A percentile compares a stretch with the other conserved stretches of the same genome.
phyloP scores from a whole-genome alignment of 257 asterid genomes.

The Solanum virginianum region DNA sequence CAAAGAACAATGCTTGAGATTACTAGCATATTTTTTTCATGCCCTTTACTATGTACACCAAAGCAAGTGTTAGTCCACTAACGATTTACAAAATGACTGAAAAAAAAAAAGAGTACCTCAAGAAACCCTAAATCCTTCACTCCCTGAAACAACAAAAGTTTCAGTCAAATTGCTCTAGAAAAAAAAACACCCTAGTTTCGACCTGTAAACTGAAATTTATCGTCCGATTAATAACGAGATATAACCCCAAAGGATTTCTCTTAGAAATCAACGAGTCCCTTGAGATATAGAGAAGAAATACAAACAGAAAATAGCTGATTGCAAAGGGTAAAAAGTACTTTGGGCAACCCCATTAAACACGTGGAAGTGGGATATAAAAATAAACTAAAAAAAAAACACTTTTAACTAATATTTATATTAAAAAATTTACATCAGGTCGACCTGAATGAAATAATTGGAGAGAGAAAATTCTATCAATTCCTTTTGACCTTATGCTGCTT shows the following conservation, averaged over 20 bases:
- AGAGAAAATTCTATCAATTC: no score
- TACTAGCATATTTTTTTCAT: background rate
- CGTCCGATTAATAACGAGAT: background rate
- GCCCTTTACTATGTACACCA: background rate
- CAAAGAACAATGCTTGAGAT: background rate
- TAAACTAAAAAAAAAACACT: background rate
- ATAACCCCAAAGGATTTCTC: background rate
- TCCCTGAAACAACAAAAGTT: background rate
- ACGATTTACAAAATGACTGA: background rate
- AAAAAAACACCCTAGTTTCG: background rate
- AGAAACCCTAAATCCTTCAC: background rate
- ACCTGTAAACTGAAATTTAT: background rate
- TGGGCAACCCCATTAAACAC: background rate
- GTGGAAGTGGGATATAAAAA: background rate
- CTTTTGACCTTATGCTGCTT: no score
- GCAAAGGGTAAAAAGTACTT: background rate
- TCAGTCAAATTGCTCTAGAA: background rate
- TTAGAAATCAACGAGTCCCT: background rate
- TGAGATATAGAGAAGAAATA: background rate
- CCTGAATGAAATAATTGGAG: no score
- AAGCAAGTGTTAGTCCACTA: background rate
- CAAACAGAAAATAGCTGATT: background rate
- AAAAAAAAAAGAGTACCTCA: background rate
- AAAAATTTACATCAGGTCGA: no score
- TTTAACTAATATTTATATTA: background rate